Conservation (phyloP, 352 stramenopile genomes). For the Globisporangium cystogenes region DNA sequence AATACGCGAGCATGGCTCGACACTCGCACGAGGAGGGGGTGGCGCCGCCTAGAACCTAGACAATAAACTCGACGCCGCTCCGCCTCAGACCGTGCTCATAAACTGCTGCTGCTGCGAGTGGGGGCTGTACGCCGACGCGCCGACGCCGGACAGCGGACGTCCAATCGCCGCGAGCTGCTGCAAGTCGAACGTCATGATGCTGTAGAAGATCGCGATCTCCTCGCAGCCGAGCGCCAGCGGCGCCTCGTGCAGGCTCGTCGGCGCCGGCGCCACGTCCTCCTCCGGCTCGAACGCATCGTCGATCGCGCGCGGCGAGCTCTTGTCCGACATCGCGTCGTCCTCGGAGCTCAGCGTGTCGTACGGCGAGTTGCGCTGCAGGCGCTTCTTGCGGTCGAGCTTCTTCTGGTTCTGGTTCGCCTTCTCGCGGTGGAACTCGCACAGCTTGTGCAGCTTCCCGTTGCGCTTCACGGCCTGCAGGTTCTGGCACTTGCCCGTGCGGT, state of each 20-base stretch:
- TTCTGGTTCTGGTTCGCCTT: conserved; percentile 84
- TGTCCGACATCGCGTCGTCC: conserved; percentile 27
- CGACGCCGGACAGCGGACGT: conserved; percentile 6
- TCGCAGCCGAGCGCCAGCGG: conserved; percentile 53
- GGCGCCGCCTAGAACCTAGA: conserved; percentile 2
- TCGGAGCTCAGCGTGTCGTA: conserved; percentile 36
- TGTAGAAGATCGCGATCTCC: conserved; percentile 76
- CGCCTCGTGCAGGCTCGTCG: conserved; percentile 61
- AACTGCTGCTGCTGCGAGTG: conserved; percentile 16
- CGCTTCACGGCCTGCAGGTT: conserved; percentile 77
- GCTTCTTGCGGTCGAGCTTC: conserved; percentile 85
- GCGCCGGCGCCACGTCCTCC: conserved; percentile 13
- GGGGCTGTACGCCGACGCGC: conserved; percentile 5
- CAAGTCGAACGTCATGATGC: conserved; percentile 68
- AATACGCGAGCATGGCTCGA: too few relatives aligned
- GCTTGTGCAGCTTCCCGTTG: conserved; percentile 81
- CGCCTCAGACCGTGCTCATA: conserved; percentile 26
- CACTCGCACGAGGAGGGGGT: too few relatives aligned
- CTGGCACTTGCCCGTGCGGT: conserved; percentile 78
- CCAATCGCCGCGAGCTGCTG: conserved; percentile 16
- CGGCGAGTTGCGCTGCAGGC: conserved; percentile 41
- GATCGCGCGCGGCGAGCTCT: conserved; percentile 45
- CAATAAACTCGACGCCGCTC: not conserved
- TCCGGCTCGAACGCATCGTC: conserved; percentile 24
- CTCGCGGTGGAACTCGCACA: conserved; percentile 82